These are phyloP conservation scores for Alternaria metachromatica DNA, from an alignment of 2,329 filamentous ascomycete species.

Conservation along the genomic window DNA sequence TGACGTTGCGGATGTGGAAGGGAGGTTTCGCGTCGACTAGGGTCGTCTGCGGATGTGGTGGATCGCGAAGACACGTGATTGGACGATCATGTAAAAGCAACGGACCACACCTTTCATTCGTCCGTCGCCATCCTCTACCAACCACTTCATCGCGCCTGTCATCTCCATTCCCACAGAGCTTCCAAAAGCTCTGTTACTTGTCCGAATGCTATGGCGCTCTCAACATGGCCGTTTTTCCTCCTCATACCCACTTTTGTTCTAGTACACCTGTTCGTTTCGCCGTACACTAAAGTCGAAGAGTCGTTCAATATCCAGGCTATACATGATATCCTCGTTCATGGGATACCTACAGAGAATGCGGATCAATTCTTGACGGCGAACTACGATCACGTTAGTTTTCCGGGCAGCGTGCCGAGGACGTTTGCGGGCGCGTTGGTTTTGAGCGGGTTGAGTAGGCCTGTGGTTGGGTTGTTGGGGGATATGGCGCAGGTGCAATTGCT, in stretches of 20 bases:
- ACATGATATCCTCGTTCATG: slow-evolving; percentile 86
- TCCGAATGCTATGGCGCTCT: slow-evolving; percentile 26
- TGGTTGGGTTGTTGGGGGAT: slow-evolving; percentile 65
- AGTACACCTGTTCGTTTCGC: slow-evolving; percentile 74
- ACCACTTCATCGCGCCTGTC: background rate
- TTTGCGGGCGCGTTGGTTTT: slow-evolving; percentile 84
- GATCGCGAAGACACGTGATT: slow-evolving; percentile 35
- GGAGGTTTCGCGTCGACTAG: slow-evolving; percentile 7
- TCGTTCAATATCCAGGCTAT: slow-evolving; percentile 96
- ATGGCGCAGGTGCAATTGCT: slow-evolving; percentile 64
- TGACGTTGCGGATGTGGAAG: background rate
- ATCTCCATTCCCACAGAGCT: background rate
- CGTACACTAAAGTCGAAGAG: slow-evolving; percentile 97
- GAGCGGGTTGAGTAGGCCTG: slow-evolving; percentile 72
- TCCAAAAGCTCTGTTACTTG: background rate
- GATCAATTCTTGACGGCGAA: slow-evolving; percentile 62
- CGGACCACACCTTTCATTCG: slow-evolving; percentile 4
- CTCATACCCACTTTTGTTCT: slow-evolving; percentile 50
- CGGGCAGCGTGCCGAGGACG: slow-evolving; percentile 88
- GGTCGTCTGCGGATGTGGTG: background rate
- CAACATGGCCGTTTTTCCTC: slow-evolving; percentile 35
- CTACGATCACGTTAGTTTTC: slow-evolving; percentile 91
- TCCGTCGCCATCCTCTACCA: background rate
- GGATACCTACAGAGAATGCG: slow-evolving; percentile 68
- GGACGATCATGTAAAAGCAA: background rate